Evolutionary conservation across 495 filamentous ascomycete genomes (phyloP), one percentile per base, ranked within the genome.

Genomic region (Oleoguttula mirabilis): DNA sequence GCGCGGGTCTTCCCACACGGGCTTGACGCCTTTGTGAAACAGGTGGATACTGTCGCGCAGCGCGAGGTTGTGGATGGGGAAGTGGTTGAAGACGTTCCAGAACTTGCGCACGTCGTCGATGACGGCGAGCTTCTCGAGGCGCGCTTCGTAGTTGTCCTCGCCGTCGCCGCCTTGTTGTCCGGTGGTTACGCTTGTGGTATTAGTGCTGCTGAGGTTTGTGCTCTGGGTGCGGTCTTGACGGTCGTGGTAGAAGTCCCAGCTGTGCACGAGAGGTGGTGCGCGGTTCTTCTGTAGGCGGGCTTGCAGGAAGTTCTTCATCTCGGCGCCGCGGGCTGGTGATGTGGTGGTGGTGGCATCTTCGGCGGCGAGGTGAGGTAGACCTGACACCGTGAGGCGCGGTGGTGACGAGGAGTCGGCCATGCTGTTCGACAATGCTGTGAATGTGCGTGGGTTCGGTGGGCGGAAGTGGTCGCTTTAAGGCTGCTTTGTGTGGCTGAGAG

Each of bases 21-120:
- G 87, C 55, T 77, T 74, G 47, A 90, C 83, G 22, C 82, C 82
- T 41, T 77, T 69, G 56, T 92, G 88, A 70, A 94, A 94, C 44
- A 94, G 71, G 57, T 93, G 88, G 33, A 92, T 73, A 14, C 75
- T 79, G 61, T 94, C 84, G 31, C 81, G 75, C 58, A 86, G 73
- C 43, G 79, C 77, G 61, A 94, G 73, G 53, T 72, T 72, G 16
- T 78, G 65, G 42, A 87, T 72, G 11, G 83, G 80, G 39, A 82
- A 86, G 61, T 93, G 90, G 64, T 94, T 94, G 66, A 80, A 77
- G 60, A 87, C 78, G 43, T 82, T 75, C 81, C 84, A 93, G 64
- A 93, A 94, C 48, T 80, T 77, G 57, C 82, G 74, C 50, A 84
- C 74, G 49, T 77, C 79, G 60, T 77, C 70, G 61, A 88, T 76